Evolutionary conservation across 2,329 filamentous ascomycete species (phyloP).

Genomic region (Exophiala sp.): DNA sequence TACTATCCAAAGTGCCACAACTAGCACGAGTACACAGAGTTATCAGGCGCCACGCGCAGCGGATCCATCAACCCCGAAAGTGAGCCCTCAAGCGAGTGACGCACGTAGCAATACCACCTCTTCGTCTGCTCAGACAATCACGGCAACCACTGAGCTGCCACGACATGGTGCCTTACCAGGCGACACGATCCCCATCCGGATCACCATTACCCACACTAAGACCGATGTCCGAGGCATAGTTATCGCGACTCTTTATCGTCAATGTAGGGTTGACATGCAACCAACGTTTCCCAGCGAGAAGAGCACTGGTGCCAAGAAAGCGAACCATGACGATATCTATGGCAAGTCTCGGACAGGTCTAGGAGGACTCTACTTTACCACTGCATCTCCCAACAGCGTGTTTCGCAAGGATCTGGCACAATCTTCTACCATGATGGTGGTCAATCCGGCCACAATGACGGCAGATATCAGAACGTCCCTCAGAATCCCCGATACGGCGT

Average conservation of each 20-base stretch:
- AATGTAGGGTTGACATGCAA: conserved; percentile 83
- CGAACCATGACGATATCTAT: conserved; percentile 78
- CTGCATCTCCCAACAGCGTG: conserved; percentile 81
- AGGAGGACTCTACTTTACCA: conserved; percentile 79
- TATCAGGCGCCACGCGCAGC: conserved; percentile 50
- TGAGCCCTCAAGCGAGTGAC: conserved; percentile 43
- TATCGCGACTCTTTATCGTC: conserved; percentile 86
- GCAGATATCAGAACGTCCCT: conserved; percentile 79
- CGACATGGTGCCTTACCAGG: conserved; percentile 83
- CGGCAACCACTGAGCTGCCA: conserved; percentile 75
- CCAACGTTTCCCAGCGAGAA: conserved; percentile 58
- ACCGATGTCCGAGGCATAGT: conserved; percentile 80
- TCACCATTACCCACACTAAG: conserved; percentile 84
- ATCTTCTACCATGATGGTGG: conserved; percentile 79
- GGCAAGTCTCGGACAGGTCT: conserved; percentile 83
- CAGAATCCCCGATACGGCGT: conserved; percentile 82
- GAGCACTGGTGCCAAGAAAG: conserved; percentile 59
- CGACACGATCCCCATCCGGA: conserved; percentile 73
- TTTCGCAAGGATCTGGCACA: conserved; percentile 94
- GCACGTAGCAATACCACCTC: conserved; percentile 50
- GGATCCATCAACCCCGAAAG: conserved; percentile 35
- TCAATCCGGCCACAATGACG: conserved; percentile 74
- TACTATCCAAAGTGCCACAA: conserved; percentile 67
- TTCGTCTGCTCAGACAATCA: conserved; percentile 73
- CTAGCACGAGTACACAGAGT: conserved; percentile 57